phyloP scores from a whole-genome alignment of 2,329 filamentous ascomycete genomes.

The Fusarium tricinctum region DNA sequence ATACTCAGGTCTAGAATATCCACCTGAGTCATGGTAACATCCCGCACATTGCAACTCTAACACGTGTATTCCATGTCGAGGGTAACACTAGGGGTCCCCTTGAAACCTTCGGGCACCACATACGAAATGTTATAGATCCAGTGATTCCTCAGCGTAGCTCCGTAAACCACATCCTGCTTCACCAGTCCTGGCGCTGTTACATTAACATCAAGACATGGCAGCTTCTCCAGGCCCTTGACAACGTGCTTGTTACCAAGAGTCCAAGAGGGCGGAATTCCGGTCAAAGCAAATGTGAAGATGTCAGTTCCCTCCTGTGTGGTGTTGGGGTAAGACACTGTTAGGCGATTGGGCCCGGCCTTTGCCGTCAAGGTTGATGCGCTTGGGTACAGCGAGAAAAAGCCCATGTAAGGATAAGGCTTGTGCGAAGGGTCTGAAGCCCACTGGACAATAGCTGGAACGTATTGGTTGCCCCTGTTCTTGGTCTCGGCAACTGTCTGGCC shows the following conservation, averaged over 20 bases:
- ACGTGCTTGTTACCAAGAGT: slow-evolving; percentile 22
- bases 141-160: slow-evolving; percentile 56
- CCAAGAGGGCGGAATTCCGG: slow-evolving; percentile 24
- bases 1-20: neutral
- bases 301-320: too few species aligned
- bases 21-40: neutral
- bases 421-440: too few species aligned
- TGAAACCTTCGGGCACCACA: slow-evolving; percentile 57
- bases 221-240: slow-evolving; percentile 6
- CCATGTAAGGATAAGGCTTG: too few species aligned
- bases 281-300: slow-evolving; percentile 15
- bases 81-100: slow-evolving; percentile 55
- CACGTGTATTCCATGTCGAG: slow-evolving; percentile 54
- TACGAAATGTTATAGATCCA: slow-evolving; percentile 63
- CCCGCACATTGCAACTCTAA: slow-evolving; percentile 4
- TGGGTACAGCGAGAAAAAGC: too few species aligned
- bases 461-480: too few species aligned
- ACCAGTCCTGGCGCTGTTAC: slow-evolving; percentile 10
- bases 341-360: too few species aligned
- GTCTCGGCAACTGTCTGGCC: too few species aligned
- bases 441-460: too few species aligned
- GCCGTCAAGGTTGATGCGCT: too few species aligned
- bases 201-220: slow-evolving; percentile 18
- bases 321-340: too few species aligned
- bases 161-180: slow-evolving; percentile 54